Evolutionary conservation across 768 basidiomycete genomes (phyloP).

Genomic region (Boletus vermiculosoides): DNA sequence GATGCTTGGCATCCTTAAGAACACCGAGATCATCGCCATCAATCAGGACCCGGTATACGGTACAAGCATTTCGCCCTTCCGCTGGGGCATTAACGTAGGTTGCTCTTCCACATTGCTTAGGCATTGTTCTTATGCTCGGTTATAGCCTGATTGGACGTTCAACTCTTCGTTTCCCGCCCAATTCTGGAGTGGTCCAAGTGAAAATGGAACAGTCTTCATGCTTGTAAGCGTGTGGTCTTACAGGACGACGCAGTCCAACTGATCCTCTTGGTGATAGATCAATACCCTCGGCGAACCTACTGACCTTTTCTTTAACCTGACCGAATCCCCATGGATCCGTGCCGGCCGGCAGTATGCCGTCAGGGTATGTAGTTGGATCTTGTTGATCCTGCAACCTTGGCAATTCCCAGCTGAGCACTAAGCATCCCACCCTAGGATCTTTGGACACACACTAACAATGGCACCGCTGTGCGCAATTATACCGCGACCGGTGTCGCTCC

Average conservation of each 20-base stretch:
- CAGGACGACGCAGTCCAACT: not conserved
- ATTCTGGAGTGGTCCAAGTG: conserved; percentile 64
- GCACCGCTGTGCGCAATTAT: conserved; percentile 59
- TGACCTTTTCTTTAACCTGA: conserved; percentile 59
- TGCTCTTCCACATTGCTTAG: not conserved
- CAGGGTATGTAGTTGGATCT: conserved; percentile 40
- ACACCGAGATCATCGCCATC: conserved; percentile 62
- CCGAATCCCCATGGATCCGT: conserved; percentile 69
- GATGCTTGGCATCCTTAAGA: conserved; percentile 54
- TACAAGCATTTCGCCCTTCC: conserved; percentile 63
- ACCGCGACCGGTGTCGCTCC: conserved; percentile 47
- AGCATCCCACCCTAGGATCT: conserved; percentile 47
- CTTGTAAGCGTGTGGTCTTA: conserved; percentile 39
- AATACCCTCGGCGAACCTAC: conserved; percentile 54
- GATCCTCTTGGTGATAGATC: conserved; percentile 37
- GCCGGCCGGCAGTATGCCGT: conserved; percentile 62
- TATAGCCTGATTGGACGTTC: conserved; percentile 36
- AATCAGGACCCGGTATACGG: conserved; percentile 65
- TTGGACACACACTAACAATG: conserved; percentile 70
- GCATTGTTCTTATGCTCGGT: not conserved
- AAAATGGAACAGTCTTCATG: conserved; percentile 67
- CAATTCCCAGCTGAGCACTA: not conserved
- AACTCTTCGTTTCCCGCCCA: conserved; percentile 54
- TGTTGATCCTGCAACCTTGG: not conserved
- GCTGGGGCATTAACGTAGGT: conserved; percentile 64